phyloP scores from a whole-genome alignment of 2,329 filamentous ascomycete species.

The Fusarium poae region DNA sequence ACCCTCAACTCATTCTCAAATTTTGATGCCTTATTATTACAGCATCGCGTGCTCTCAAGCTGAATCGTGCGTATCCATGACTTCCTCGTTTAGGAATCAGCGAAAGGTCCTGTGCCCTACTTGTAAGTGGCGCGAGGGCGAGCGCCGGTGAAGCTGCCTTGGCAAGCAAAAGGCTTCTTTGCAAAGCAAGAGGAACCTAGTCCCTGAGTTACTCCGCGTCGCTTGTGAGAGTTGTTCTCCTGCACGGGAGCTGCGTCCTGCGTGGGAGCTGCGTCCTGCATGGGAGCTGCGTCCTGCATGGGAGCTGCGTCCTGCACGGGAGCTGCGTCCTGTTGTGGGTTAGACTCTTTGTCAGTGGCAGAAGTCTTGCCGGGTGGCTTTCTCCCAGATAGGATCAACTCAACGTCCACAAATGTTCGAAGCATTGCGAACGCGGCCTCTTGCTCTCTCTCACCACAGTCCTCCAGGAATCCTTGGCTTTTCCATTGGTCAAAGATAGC shows the following conservation, averaged over 20 bases:
- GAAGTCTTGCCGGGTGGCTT: neutral
- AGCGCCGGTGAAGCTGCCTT: conserved; percentile 33
- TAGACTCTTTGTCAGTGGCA: neutral
- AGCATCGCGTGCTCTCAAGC: neutral
- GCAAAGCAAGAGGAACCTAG: conserved; percentile 41
- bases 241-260: neutral
- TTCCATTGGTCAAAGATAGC: conserved; percentile 47
- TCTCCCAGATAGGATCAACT: neutral
- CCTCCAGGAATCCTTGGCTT: conserved; percentile 42
- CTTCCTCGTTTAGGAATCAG: neutral
- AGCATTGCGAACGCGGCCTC: conserved; percentile 41
- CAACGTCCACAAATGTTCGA: conserved; percentile 27
- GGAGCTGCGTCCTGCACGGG: too few relatives aligned
- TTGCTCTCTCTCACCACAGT: conserved; percentile 44
- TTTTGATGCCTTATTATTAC: neutral
- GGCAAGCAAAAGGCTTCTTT: conserved; percentile 4
- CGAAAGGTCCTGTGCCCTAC: conserved; percentile 7
- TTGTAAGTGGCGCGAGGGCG: neutral
- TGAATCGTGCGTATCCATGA: neutral
- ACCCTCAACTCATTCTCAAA: conserved; percentile 9
- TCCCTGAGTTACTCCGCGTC: conserved; percentile 13
- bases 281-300: too few relatives aligned
- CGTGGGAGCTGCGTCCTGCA: too few relatives aligned
- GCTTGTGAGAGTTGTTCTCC: neutral
- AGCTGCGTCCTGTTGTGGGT: fast-evolving